Base-by-base conservation (phyloP, 169 alveolate genomes). In the Plasmodium cynomolgi region DNA sequence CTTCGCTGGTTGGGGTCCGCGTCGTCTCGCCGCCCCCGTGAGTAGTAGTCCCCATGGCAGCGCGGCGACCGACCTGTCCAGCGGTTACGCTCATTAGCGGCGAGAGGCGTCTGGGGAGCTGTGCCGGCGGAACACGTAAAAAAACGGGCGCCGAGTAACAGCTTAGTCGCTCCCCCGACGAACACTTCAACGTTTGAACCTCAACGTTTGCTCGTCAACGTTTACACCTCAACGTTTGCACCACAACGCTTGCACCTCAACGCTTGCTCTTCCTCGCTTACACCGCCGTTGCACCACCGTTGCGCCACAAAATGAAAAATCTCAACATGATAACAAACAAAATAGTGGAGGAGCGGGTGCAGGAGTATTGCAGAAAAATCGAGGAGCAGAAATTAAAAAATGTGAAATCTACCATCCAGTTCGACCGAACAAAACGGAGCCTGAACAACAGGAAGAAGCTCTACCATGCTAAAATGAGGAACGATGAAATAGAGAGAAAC, bases 281-380 rank as follows among this genome's bases (percentile, higher is more conserved):
- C n/a, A n/a, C n/a, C n/a, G n/a, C 58, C 54, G 54, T 0, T 11
- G 0, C 3, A 1, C 54, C 54, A 44, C 1, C 17, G 58, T 13
- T 7, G 58, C n/a, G n/a, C 2, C n/a, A n/a, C 33, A 86, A 77
- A 34, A 86, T 86, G 93, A 86, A 86, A 47, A 86, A 86, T 68
- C 29, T 86, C 0, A 75, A 86, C 34, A 86, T 86, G 2, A 54
- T 86, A 75, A 86, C 79, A 34, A 86, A 56, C 50, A 86, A 86
- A 58, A 86, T 86, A 31, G 93, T 86, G 11, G 93, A 86, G 81
- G 93, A 86, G 50, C 77, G 86, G 81, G 86, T 86, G 41, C 74
- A 75, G 50, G 86, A 86, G 44, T 77, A 77, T 20, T 75, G 86
- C 68, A 86, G 86, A 41, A 86, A 86, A 71, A 86, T 86, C 2